These are phyloP conservation scores for Hypericum perforatum DNA, from an alignment of 345 rosid species.

Conservation along the genomic window DNA sequence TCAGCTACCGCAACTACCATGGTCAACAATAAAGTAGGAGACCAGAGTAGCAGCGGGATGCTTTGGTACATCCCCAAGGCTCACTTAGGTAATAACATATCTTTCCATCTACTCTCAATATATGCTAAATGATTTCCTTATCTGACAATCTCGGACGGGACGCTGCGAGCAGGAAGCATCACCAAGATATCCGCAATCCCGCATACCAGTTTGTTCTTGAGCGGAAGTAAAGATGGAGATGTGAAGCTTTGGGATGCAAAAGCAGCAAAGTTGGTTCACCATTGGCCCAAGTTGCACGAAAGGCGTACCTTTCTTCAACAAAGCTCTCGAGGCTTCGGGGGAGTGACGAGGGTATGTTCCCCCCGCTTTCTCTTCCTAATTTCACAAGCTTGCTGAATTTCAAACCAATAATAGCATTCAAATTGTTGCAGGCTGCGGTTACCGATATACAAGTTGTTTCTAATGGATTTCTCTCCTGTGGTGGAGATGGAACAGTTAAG, in stretches of 20 bases:
- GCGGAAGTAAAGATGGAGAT: conserved; percentile 98
- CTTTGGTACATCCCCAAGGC: conserved; percentile 97
- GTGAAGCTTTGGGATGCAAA: conserved; percentile 96
- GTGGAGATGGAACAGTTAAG: conserved; percentile 84
- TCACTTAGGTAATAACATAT: conserved; percentile 53
- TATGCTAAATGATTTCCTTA: neutral
- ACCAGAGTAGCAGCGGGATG: conserved; percentile 68
- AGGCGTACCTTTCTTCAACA: conserved; percentile 75
- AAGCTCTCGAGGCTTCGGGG: conserved; percentile 75
- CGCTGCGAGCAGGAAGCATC: conserved; percentile 54
- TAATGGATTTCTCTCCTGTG: conserved; percentile 70
- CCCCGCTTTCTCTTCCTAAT: neutral
- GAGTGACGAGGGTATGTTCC: conserved; percentile 61
- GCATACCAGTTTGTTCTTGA: conserved; percentile 74
- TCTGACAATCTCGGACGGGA: conserved; percentile 10
- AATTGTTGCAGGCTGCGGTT: conserved; percentile 59
- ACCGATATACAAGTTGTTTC: conserved; percentile 77
- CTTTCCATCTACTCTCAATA: neutral
- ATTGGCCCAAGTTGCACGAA: conserved; percentile 90
- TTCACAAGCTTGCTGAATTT: neutral
- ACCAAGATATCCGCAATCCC: conserved; percentile 74
- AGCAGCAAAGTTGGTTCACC: conserved; percentile 58
- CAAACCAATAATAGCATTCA: conserved; percentile 8
- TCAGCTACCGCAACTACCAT: conserved; percentile 23
- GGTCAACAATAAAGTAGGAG: conserved; percentile 25